These are phyloP conservation scores for Cavenderia fasciculata DNA, from an alignment of 78 protist genomes.

Conservation along the genomic window DNA sequence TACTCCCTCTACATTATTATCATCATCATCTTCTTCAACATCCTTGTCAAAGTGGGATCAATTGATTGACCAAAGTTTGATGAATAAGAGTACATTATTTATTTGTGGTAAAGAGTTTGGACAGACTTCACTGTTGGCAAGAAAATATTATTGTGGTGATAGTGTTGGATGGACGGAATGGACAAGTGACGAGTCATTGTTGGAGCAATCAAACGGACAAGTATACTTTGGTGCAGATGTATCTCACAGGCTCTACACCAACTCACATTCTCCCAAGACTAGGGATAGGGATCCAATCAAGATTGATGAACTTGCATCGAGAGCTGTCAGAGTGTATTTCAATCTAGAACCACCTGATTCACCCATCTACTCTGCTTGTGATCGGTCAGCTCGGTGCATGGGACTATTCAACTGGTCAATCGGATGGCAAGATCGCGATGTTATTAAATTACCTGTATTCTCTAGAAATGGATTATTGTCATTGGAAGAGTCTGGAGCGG, in stretches of 20 bases:
- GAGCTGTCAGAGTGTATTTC: neutral
- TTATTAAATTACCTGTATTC: no score
- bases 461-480: no score
- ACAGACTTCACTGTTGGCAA: neutral
- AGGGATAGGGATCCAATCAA: no score
- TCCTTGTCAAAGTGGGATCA: neutral
- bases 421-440: no score
- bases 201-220: neutral
- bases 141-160: neutral
- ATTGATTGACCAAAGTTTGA: neutral
- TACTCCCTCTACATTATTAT: no score
- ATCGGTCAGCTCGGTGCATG: neutral
- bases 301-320: no score
- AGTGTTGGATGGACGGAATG: neutral
- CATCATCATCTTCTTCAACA: no score
- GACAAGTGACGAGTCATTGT: neutral
- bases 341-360: neutral
- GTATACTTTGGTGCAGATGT: slow-evolving; percentile 3
- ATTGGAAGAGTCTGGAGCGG: no score
- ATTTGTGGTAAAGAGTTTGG: neutral
- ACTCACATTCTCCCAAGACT: neutral
- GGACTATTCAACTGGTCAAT: slow-evolving; percentile 17
- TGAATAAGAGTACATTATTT: neutral
- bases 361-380: neutral
- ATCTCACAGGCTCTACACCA: neutral